A percentile compares a stretch with the other conserved stretches of the same genome.
Evolutionary conservation across 805 yeast genomes (phyloP).

Genomic region (Grigorovia transvaalensis): DNA sequence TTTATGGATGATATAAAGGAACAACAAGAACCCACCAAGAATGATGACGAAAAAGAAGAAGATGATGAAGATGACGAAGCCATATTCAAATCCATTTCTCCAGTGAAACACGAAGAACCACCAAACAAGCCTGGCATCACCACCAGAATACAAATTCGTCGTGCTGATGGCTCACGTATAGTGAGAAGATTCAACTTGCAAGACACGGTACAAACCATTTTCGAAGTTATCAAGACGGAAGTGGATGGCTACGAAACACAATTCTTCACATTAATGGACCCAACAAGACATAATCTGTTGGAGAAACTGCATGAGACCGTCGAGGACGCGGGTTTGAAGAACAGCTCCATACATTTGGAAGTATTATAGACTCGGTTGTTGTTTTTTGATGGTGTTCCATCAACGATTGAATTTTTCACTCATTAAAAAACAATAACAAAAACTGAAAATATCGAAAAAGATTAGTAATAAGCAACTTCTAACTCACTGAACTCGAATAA

Average conservation of each 20-base stretch:
- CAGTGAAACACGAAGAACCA: constrained; percentile 56
- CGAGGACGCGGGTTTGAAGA: constrained; percentile 66
- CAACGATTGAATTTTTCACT: no score
- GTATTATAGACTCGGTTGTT: neutral
- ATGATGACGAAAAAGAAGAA: constrained; percentile 7
- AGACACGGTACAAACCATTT: constrained; percentile 53
- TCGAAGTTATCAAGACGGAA: constrained; percentile 54
- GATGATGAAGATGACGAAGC: constrained; percentile 28
- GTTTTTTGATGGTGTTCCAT: no score
- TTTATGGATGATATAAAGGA: neutral
- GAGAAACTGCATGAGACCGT: constrained; percentile 46
- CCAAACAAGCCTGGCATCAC: constrained; percentile 38
- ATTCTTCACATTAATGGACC: constrained; percentile 45
- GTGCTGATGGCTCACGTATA: constrained; percentile 76
- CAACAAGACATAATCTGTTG: constrained; percentile 48
- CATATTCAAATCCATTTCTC: constrained; percentile 38
- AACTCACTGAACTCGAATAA: no score
- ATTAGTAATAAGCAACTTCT: no score
- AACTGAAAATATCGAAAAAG: no score
- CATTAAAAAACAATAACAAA: no score
- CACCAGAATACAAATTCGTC: constrained; percentile 79
- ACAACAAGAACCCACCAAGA: neutral
- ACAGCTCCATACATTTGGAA: constrained; percentile 72
- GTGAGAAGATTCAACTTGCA: constrained; percentile 53
- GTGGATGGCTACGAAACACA: constrained; percentile 34